Conservation (phyloP, 2,329 filamentous ascomycete species). For the Coniella vitis region DNA sequence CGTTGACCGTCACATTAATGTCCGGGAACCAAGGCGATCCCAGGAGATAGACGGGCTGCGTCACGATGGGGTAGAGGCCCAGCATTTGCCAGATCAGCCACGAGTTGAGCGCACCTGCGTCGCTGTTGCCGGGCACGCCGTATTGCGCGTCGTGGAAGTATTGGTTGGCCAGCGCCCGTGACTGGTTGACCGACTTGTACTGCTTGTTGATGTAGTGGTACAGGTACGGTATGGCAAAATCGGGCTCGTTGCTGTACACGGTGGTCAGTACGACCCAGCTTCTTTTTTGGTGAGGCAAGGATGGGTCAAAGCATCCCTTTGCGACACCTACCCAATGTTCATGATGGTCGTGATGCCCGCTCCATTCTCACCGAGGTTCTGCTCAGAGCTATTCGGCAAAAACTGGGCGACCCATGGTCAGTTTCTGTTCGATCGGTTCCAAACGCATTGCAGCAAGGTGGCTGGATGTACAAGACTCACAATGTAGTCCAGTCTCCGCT, state of each 20-base stretch:
- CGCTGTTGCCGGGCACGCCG: slow-evolving; percentile 65
- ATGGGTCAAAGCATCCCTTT: background rate
- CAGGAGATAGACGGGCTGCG: slow-evolving; percentile 64
- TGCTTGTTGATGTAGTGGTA: slow-evolving; percentile 65
- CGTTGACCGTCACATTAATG: slow-evolving; percentile 48
- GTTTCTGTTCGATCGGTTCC: too few relatives aligned
- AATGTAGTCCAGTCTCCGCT: slow-evolving; percentile 37
- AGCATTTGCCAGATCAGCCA: slow-evolving; percentile 63
- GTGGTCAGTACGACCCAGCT: slow-evolving; percentile 38
- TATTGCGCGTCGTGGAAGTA: slow-evolving; percentile 52
- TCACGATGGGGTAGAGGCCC: slow-evolving; percentile 62
- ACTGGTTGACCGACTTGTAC: slow-evolving; percentile 43
- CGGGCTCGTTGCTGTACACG: slow-evolving; percentile 46
- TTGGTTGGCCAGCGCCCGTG: slow-evolving; percentile 58
- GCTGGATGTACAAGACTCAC: slow-evolving; percentile 18
- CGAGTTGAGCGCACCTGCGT: slow-evolving; percentile 63
- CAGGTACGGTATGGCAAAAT: slow-evolving; percentile 59
- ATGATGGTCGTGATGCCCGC: slow-evolving; percentile 20
- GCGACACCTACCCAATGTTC: slow-evolving; percentile 18
- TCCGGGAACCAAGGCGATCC: slow-evolving; percentile 60
- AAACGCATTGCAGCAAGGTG: too few relatives aligned
- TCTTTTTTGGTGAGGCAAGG: slow-evolving; percentile 17
- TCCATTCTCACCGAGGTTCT: slow-evolving; percentile 17
- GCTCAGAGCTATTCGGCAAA: slow-evolving; percentile 19
- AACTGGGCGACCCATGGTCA: slow-evolving; percentile 5